A percentile compares a stretch with the other conserved stretches of the same genome.
Evolutionary conservation across 2,329 filamentous ascomycete species (phyloP).

Genomic region (Neocucurbitaria cava): DNA sequence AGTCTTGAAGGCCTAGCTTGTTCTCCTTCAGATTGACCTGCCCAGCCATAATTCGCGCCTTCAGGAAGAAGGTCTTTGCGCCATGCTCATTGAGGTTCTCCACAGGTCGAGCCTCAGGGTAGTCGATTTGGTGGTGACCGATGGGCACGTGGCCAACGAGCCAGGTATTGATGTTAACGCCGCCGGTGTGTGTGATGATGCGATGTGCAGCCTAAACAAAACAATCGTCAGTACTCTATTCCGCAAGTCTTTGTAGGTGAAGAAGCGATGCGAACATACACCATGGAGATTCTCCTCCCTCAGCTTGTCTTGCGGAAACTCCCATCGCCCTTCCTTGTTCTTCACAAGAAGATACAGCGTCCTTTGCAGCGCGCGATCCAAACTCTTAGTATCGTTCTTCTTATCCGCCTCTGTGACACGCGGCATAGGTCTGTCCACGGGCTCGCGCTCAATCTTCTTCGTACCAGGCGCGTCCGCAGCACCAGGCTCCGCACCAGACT

Average conservation of each 20-base stretch:
- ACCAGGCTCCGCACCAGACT: conserved; percentile 53
- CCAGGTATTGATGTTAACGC: conserved; percentile 99
- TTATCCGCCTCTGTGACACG: conserved; percentile 80
- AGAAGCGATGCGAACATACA: conserved; percentile 63
- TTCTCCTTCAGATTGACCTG: conserved; percentile 82
- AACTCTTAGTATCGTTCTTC: conserved; percentile 74
- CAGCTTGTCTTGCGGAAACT: conserved; percentile 78
- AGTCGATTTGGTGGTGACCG: conserved; percentile 73
- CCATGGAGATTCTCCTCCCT: conserved; percentile 79
- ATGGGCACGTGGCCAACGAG: conserved; percentile 90
- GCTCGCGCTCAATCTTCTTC: conserved; percentile 61
- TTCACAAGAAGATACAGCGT: conserved; percentile 90
- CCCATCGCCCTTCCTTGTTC: conserved; percentile 74
- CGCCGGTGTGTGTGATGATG: conserved; percentile 77
- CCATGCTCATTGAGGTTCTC: conserved; percentile 59
- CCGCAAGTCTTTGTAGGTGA: neutral
- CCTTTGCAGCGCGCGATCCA: conserved; percentile 79
- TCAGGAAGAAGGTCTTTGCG: conserved; percentile 93
- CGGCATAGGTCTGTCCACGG: conserved; percentile 72
- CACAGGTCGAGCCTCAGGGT: conserved; percentile 47
- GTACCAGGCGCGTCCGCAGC: conserved; percentile 42
- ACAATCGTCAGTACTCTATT: conserved; percentile 17
- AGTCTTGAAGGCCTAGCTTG: conserved; percentile 76
- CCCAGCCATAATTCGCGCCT: conserved; percentile 95
- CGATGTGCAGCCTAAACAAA: conserved; percentile 77